Evolutionary conservation across 805 yeast genomes (phyloP), one percentile per base, ranked within the genome.

Genomic region (Metschnikowia kofuensis): DNA sequence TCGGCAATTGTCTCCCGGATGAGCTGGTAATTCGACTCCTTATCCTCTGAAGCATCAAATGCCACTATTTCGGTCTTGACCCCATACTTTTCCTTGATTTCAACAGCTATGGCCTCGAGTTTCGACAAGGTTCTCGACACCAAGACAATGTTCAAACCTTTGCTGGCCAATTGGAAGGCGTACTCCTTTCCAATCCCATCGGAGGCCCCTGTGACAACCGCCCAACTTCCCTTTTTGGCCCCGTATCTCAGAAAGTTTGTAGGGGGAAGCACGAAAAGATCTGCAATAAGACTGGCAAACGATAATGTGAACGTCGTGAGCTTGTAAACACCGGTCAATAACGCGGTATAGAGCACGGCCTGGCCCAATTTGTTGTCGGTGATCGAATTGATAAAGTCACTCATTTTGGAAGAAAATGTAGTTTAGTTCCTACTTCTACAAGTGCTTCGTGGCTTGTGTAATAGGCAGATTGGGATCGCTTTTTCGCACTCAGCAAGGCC

Each of bases 121-220:
- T 91, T 92, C 30, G 87, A 72, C 62, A 77, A 77, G 14, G 96
- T 89, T 70, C 99, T 82, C 27, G 97, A 87, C 13, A 92, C 83
- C 56, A 94, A 76, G 11, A 89, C 83, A 41, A 94, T 67, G 58
- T 90, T 91, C 66, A 91, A 85, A 1, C 96, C 96, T 55, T 79
- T 83, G 46, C 77, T 68, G 11, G 98, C 99, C 68, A 94, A 77
- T 70, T 92, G 98, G 27, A 70, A 62, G 1, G 97, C 84, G 63
- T 80, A 94, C 66, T 94, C 96, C 65, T 91, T 89, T 49, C 99
- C 99, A 62, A 94, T 86, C 34, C 99, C 99, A 65, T 94, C 98
- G 42, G 97, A 89, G 4, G 97, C 95, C 50, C 99, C 99, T 7
- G 99, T 94, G 14, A 94, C 80, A 31, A 94, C 87, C n/a, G 97